A percentile compares a stretch with the other conserved stretches of the same genome.
Conservation (phyloP, 768 basidiomycete genomes). For the Serendipita sp. region DNA sequence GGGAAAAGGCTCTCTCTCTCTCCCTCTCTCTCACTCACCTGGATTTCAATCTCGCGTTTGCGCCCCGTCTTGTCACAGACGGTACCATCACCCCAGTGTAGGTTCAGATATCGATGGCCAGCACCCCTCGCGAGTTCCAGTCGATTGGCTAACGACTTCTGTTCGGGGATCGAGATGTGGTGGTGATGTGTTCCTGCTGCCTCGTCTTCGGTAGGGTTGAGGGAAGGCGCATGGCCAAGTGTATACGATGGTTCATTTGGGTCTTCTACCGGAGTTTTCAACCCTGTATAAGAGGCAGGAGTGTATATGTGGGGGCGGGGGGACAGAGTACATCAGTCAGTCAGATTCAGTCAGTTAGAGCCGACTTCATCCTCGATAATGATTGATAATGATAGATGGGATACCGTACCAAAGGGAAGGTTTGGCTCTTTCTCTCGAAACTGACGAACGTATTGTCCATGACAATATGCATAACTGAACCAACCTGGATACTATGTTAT, state of each 20-base stretch:
- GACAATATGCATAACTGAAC: slow-evolving; percentile 97
- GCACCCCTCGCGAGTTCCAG: slow-evolving; percentile 64
- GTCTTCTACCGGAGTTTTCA: slow-evolving; percentile 20
- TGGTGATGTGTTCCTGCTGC: slow-evolving; percentile 16
- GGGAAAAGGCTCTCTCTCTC: not conserved
- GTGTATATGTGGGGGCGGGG: slow-evolving; percentile 13
- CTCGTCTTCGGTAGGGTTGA: slow-evolving; percentile 10
- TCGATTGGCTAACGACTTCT: slow-evolving; percentile 46
- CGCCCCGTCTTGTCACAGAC: slow-evolving; percentile 83
- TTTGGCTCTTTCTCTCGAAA: slow-evolving; percentile 52
- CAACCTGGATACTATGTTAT: slow-evolving; percentile 68
- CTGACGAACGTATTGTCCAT: slow-evolving; percentile 88
- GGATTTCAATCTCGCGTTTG: slow-evolving; percentile 84
- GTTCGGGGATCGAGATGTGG: slow-evolving; percentile 42
- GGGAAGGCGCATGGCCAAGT: slow-evolving; percentile 49
- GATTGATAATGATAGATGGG: not conserved
- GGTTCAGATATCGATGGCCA: slow-evolving; percentile 81
- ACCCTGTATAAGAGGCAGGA: slow-evolving; percentile 21
- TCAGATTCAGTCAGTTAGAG: slow-evolving; percentile 6
- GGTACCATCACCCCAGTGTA: slow-evolving; percentile 77
- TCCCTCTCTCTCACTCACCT: slow-evolving; percentile 34
- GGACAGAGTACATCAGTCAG: not conserved
- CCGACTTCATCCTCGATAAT: not conserved
- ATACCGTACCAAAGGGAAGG: slow-evolving; percentile 19
- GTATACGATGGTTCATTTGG: slow-evolving; percentile 35